phyloP scores from a whole-genome alignment of 2,329 filamentous ascomycete genomes.

The Stagonosporopsis cucurbitacearum region DNA sequence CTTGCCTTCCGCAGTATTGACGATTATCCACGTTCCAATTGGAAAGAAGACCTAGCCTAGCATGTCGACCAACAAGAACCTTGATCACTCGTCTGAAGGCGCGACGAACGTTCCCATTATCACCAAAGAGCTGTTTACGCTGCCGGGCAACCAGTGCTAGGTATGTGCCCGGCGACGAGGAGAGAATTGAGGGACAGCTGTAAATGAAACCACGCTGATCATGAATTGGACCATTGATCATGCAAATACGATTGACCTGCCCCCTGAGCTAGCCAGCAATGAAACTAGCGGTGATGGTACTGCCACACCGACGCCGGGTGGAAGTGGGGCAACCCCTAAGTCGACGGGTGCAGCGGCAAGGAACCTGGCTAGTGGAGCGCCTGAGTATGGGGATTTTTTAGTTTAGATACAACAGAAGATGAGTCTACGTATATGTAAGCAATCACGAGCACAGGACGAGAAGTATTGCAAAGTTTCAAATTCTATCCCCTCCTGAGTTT shows the following conservation, averaged over 20 bases:
- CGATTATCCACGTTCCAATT: slow-evolving; percentile 57
- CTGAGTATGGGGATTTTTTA: background rate
- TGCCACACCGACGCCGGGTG: background rate
- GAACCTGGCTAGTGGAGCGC: background rate
- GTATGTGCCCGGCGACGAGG: slow-evolving; percentile 39
- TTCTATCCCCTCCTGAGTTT: background rate
- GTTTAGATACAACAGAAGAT: background rate
- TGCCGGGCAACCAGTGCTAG: slow-evolving; percentile 48
- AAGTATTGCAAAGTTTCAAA: background rate
- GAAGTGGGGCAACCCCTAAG: background rate
- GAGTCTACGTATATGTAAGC: background rate
- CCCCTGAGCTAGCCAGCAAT: slow-evolving; percentile 34
- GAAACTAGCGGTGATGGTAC: slow-evolving; percentile 22
- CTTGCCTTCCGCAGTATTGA: slow-evolving; percentile 56
- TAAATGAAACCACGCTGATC: slow-evolving; percentile 40
- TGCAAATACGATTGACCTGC: slow-evolving; percentile 40
- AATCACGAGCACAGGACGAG: background rate
- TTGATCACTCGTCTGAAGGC: slow-evolving; percentile 45
- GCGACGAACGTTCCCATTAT: slow-evolving; percentile 52
- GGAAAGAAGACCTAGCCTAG: slow-evolving; percentile 58
- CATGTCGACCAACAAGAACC: slow-evolving; percentile 50
- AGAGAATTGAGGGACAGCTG: slow-evolving; percentile 40
- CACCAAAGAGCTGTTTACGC: slow-evolving; percentile 53
- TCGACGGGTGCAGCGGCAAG: background rate
- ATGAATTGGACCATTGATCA: slow-evolving; percentile 46